Base-by-base conservation (phyloP, 176 grass and related monocot genomes). In the Avena eriantha region DNA sequence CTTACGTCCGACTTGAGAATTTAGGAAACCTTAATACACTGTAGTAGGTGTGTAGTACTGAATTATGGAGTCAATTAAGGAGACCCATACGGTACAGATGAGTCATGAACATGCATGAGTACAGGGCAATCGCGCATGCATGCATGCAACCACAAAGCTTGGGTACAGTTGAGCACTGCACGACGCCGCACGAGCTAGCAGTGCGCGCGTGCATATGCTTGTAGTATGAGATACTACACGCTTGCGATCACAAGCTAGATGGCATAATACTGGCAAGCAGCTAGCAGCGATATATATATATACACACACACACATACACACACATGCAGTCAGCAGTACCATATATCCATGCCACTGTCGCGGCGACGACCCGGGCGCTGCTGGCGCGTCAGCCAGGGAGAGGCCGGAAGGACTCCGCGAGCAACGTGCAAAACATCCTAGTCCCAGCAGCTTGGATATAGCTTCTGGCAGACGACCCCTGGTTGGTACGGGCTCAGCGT, bases 401-500 rank as follows among this genome's bases (percentile, higher is more conserved):
- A 4, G 14, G n/a, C n/a, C n/a, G n/a, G 4, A n/a, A 41, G 39
- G 3, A 7, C 39, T 41, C 39, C 6, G 55, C 54, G 57, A 3
- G 49, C n/a, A 10, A 23, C 21, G 57, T 17, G 64, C 64, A 67
- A 67, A 67, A 67, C 64, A 67, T 67, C 64, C 63, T 7, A 33
- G 13, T 65, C 21, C 66, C 60, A 5, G 29, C 60, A 5, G 29
- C 64, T 17, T 60, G 3, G 17, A 1, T 10, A 14, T 1, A 71
- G 77, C 94, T 92, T 97, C 65, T 78, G 5, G 69, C 18, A 88
- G 47, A 97, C 83, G 92, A 90, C 83, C 77, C 86, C 80, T 61
- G 68, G 92, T 92, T 91, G 95, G 95, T 94, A 89, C 50, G 84
- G 7, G 24, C 14, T 18, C 8, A 86, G 76, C 95, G 90, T 97